These are phyloP conservation scores for Trichoderma sp. DNA, from an alignment of 2,329 filamentous ascomycete genomes.

Conservation along the genomic window DNA sequence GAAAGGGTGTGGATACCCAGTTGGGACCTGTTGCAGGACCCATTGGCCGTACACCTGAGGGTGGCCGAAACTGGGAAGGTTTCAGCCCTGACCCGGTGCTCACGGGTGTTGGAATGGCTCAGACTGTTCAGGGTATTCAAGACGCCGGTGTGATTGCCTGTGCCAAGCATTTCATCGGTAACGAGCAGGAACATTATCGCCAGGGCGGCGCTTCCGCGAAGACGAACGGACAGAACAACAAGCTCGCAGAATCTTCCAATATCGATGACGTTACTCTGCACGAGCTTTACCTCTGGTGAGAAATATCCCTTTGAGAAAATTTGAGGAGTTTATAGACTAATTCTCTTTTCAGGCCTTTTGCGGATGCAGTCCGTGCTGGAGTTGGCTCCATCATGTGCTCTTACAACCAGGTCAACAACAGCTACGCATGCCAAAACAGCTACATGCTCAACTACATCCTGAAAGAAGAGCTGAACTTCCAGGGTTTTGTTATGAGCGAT, in stretches of 20 bases:
- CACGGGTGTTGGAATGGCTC: constrained; percentile 65
- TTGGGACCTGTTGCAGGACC: constrained; percentile 67
- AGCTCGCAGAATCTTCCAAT: neutral
- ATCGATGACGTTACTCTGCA: neutral
- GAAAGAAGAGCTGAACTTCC: constrained; percentile 38
- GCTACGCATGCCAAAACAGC: constrained; percentile 70
- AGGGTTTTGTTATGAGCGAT: constrained; percentile 53
- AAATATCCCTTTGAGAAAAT: neutral
- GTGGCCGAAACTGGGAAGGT: constrained; percentile 73
- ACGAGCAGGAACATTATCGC: neutral
- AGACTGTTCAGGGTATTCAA: constrained; percentile 75
- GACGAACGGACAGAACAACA: neutral
- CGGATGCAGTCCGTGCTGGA: constrained; percentile 56
- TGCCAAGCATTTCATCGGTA: neutral
- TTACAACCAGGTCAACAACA: constrained; percentile 70
- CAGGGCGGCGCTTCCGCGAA: neutral
- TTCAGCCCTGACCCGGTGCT: constrained; percentile 70
- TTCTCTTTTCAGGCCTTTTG: constrained; percentile 48
- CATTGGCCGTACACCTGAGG: constrained; percentile 66
- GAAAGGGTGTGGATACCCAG: neutral
- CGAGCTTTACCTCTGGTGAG: neutral
- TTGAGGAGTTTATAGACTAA: neutral
- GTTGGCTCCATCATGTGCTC: constrained; percentile 62
- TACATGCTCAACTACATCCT: constrained; percentile 66
- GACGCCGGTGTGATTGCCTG: constrained; percentile 55